Evolutionary conservation across 2,329 filamentous ascomycete genomes (phyloP).

Genomic region (Stachybotrys chlorohalonatus): DNA sequence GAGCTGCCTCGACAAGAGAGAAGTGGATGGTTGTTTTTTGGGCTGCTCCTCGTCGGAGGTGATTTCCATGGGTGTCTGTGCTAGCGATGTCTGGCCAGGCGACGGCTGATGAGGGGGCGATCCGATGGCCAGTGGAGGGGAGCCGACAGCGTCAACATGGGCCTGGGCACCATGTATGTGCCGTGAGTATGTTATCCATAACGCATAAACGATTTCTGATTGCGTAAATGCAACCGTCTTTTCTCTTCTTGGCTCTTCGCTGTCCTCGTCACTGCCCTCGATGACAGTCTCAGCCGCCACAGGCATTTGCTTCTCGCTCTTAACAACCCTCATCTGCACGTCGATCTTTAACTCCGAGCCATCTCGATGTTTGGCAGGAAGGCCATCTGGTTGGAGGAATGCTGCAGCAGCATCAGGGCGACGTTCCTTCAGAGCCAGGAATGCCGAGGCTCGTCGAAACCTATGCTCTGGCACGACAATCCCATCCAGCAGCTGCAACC

Average conservation of each 20-base stretch:
- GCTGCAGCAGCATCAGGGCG: constrained; percentile 68
- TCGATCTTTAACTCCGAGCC: constrained; percentile 89
- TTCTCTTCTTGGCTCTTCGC: constrained; percentile 27
- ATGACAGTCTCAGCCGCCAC: constrained; percentile 56
- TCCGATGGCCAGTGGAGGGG: constrained; percentile 47
- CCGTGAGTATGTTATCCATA: constrained; percentile 96
- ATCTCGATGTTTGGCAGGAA: constrained; percentile 81
- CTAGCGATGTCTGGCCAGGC: constrained; percentile 58
- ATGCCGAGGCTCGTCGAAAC: constrained; percentile 79
- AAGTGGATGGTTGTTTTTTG: constrained; percentile 28
- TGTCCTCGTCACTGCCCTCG: constrained; percentile 49
- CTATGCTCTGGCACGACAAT: constrained; percentile 95
- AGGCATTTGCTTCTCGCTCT: constrained; percentile 62
- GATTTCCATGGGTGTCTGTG: constrained; percentile 48
- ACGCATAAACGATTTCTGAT: constrained; percentile 79
- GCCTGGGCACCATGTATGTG: constrained; percentile 72
- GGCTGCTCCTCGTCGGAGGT: constrained; percentile 41
- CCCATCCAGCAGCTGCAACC: constrained; percentile 76
- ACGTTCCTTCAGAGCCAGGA: constrained; percentile 76
- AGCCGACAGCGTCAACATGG: constrained; percentile 47
- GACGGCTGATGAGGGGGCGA: constrained; percentile 74
- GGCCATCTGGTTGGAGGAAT: constrained; percentile 75
- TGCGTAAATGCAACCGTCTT: constrained; percentile 39
- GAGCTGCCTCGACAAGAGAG: constrained; percentile 45
- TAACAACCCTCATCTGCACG: constrained; percentile 91